Percentiles rank a stretch among this genome's conserved stretches.
phyloP scores from a whole-genome alignment of 768 basidiomycete species.

The Hericium rajendrae region DNA sequence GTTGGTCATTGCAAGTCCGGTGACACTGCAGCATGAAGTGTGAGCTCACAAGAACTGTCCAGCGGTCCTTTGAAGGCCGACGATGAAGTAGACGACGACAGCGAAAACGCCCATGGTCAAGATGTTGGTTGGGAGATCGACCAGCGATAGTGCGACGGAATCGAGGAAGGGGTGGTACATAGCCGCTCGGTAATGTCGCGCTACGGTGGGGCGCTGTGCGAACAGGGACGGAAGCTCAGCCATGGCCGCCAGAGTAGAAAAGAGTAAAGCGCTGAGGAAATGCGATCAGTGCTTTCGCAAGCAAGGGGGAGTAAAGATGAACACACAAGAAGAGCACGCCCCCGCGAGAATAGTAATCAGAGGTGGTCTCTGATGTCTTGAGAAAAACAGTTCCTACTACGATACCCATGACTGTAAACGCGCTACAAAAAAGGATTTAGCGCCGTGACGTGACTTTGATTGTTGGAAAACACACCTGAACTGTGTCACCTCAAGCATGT shows the following conservation, averaged over 20 bases:
- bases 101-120: slow-evolving; percentile 34
- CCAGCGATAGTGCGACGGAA: slow-evolving; percentile 48
- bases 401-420: slow-evolving; percentile 43
- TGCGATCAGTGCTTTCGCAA: not conserved
- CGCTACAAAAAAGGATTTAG: slow-evolving; percentile 24
- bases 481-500: slow-evolving; percentile 21
- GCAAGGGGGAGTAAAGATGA: not conserved
- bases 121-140: slow-evolving; percentile 50
- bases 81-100: slow-evolving; percentile 53
- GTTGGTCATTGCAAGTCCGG: slow-evolving; percentile 31
- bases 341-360: slow-evolving; percentile 63
- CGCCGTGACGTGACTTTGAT: not conserved
- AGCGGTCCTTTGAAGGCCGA: slow-evolving; percentile 44
- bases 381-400: slow-evolving; percentile 62
- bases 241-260: slow-evolving; percentile 49
- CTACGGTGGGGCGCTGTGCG: slow-evolving; percentile 48
- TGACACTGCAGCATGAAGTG: slow-evolving; percentile 50
- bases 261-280: slow-evolving; percentile 39
- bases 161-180: slow-evolving; percentile 53
- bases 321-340: slow-evolving; percentile 69
- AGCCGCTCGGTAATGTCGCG: slow-evolving; percentile 46
- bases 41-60: slow-evolving; percentile 55
- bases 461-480: slow-evolving; percentile 21
- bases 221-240: slow-evolving; percentile 53
- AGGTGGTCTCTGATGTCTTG: slow-evolving; percentile 40